Base-by-base conservation (phyloP, 2,329 filamentous ascomycete genomes). In the Sphaerulina populicola region DNA sequence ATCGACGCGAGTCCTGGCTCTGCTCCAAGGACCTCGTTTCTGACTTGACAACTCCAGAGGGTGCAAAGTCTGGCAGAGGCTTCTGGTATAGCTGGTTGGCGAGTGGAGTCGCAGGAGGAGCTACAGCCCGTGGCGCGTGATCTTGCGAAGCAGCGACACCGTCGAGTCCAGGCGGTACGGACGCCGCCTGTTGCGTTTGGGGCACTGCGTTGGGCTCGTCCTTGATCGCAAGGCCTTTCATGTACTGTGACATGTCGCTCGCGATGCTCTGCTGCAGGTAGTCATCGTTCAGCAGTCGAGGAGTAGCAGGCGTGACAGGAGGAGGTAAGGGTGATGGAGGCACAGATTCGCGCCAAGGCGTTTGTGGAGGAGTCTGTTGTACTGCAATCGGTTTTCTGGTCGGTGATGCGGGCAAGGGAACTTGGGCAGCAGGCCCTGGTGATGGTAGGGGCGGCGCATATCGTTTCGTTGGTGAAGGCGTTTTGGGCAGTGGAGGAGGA, bases 231-330 rank as follows among this genome's bases (percentile, higher is more conserved):
- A 68, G 56, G 8, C 61, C 62, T 51, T 67, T 67, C 63, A 68
- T 66, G 48, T 67, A 68, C 33, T 60, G 59, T 6, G 71, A 71
- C 64, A 74, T 66, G 45, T 69, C 69, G 21, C 66, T 69, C 48
- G 71, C 71, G 41, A 75, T 74, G 6, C 68, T 70, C 42, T 72
- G 70, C 57, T 76, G 73, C n/a, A 75, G 59, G 49, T 72, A 74
- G 33, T 74, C 72, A 49, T 75, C 72, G 46, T 69, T 69, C 23
- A 67, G 54, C n/a, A 64, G 45, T 23, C 62, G 58, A 29, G 65
- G 62, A 10, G 60, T 60, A 12, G 63, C 59, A 15, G 63, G 65
- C 12, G 65, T 65, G 7, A 61, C 63, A 21, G 65, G 60, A 30
- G 64, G 61, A 30, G 64, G 61, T 48, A 57, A 63, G 39, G 58